Conservation (phyloP, 768 basidiomycete species). For the Pleurotus salmoneostramineus region DNA sequence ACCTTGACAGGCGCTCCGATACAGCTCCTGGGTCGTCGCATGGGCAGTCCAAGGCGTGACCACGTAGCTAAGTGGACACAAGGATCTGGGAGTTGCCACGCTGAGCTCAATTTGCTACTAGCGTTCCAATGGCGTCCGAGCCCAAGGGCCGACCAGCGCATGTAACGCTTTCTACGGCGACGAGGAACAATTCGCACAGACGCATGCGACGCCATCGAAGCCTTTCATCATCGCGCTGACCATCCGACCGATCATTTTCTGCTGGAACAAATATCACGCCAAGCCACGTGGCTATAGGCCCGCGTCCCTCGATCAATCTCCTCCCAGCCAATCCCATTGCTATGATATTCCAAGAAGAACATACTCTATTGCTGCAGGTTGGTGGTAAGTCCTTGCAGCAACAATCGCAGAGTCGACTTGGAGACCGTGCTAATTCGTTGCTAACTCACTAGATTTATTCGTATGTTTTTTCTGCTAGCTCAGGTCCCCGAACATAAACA, state of each 20-base stretch:
- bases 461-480: not conserved
- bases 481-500: not conserved
- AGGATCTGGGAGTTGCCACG: not conserved
- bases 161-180: not conserved
- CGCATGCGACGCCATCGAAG: conserved; percentile 6
- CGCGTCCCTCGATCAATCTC: not conserved
- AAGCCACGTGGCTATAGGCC: not conserved
- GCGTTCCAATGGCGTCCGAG: not conserved
- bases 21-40: no score
- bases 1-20: no score
- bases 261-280: not conserved
- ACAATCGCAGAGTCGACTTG: not conserved
- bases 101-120: conserved; percentile 5
- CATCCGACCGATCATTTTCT: not conserved
- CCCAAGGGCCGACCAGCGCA: not conserved
- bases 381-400: no score
- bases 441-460: not conserved
- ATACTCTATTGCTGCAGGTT: no score
- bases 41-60: not conserved
- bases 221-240: not conserved
- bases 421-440: not conserved
- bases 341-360: no score
- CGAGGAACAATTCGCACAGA: not conserved
- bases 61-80: not conserved
- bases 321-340: not conserved